Conservation (phyloP, 2,329 filamentous ascomycete genomes). For the Trichoderma asperellum region DNA sequence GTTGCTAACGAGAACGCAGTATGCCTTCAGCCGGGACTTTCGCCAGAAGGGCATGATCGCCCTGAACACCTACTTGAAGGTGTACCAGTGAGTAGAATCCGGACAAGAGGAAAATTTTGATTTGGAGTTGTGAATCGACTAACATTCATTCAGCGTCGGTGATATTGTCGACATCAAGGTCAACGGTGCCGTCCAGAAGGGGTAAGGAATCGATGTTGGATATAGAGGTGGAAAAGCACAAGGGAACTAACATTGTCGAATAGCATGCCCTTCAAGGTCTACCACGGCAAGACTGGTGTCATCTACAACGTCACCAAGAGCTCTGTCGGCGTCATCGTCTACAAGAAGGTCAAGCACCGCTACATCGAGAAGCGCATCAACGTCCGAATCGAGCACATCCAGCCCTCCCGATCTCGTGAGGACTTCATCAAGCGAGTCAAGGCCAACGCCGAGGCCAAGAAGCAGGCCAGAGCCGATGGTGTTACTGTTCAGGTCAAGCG, state of each 20-base stretch:
- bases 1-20: constrained; percentile 53
- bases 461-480: constrained; percentile 89
- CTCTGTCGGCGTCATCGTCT: constrained; percentile 97
- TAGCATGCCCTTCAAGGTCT: constrained; percentile 98
- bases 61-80: constrained; percentile 90
- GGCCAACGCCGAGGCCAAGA: constrained; percentile 90
- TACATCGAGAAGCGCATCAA: constrained; percentile 99
- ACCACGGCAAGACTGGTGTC: constrained; percentile 98
- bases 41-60: constrained; percentile 94
- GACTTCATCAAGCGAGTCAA: constrained; percentile 97
- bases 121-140: constrained; percentile 39
- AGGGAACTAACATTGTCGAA: constrained; percentile 34
- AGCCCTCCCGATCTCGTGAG: constrained; percentile 90
- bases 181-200: constrained; percentile 98
- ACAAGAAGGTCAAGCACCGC: constrained; percentile 99
- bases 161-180: constrained; percentile 99
- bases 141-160: constrained; percentile 71
- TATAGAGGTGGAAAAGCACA: constrained; percentile 9
- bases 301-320: constrained; percentile 99
- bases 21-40: constrained; percentile 93
- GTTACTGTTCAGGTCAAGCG: constrained; percentile 91
- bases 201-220: constrained; percentile 59
- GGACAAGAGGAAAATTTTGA: constrained; percentile 29
- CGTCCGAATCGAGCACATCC: constrained; percentile 97
- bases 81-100: constrained; percentile 70